Base-by-base conservation (phyloP, 257 asterid species). In the Nemophila menziesii region DNA sequence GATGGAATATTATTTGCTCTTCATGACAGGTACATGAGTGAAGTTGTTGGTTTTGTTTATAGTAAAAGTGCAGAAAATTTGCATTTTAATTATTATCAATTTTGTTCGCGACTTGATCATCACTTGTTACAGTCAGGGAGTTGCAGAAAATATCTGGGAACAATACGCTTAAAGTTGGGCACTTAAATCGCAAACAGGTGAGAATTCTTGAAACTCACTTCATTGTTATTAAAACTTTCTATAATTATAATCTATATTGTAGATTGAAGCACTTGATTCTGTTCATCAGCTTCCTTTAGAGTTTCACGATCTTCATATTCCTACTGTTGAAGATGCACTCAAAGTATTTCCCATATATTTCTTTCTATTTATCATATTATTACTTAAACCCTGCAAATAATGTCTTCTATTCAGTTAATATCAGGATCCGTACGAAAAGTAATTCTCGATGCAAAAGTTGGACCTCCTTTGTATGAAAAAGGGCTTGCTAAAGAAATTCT, bases 371-470 rank as follows among this genome's bases (percentile, higher is more conserved):
- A 2, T 29, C 36, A 10, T 29, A 1, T 29, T 29, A 29, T 7
- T 29, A 1, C 36, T 29, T 7, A 2, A 10, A 7, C 12, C 36
- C 8, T 29, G 7, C 36, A 2, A 2, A 29, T 29, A 29, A 29
- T 29, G 2, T 5, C 12, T 2, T 29, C 12, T 52, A 42, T 60
- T 47, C 67, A 89, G 98, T 57, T 78, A 49, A 61, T 80, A 55
- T 74, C 93, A 57, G 80, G 85, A 48, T 78, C 96, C 21, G 92
- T 84, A 42, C 70, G 63, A 50, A 80, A 48, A 65, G 90, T 89
- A 55, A 84, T 89, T 66, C 77, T 89, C 22, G 98, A 89, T 62
- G 82, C 84, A 60, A 89, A 89, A 71, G 92, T 89, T 63, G 94
- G 96, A 16, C 92, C 95, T 36, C 96, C 93, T 11, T 70, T 61